Evolutionary conservation across 169 alveolate genomes (phyloP), one percentile per base, ranked within the genome.

Genomic region (Cryptosporidium ubiquitum): DNA sequence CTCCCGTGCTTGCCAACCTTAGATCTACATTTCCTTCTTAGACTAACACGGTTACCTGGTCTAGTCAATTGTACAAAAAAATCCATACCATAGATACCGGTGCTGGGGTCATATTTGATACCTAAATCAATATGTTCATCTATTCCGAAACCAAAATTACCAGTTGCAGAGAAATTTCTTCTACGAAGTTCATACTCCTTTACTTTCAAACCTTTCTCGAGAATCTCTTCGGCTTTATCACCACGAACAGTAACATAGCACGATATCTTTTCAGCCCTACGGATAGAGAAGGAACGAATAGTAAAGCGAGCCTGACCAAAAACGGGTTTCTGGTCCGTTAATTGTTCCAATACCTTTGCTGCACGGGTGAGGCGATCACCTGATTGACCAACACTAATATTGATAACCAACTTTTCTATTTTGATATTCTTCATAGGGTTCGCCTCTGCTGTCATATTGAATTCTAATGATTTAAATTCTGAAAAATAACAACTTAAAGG

Each of bases 301-400:
- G 99, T 98, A 33, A 68, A 85, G 44, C 95, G 91, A 57, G 99
- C 99, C 92, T 96, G 97, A 79, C 99, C 97, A 91, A 96, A 96
- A 84, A 97, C 98, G 39, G 99, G 99, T 89, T 97, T 97, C 95
- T 99, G 99, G 52, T 97, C 99, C 5, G 99, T 97, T 84, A 99
- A 96, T 95, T 97, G 99, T 91, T 96, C 99, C 92, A 98, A 93
- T 86, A 99, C 99, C 93, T 98, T 97, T 35, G 99, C 99, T 12
- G 99, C 99, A 75, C 99, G 97, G 23, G 99, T 98, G 86, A 99
- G 96, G 70, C 99, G 95, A 94, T 99, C 99, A 18, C 99, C 99
- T 66, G 99, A 95, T 96, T 95, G 85, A 55, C 99, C 99, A 40
- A 98, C 99, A 84, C 99, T 96, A 92, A 98, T 97, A 95, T 99